Evolutionary conservation across 1,284 basidiomycete species (phyloP).

Genomic region (Entoloma clypeatum): DNA sequence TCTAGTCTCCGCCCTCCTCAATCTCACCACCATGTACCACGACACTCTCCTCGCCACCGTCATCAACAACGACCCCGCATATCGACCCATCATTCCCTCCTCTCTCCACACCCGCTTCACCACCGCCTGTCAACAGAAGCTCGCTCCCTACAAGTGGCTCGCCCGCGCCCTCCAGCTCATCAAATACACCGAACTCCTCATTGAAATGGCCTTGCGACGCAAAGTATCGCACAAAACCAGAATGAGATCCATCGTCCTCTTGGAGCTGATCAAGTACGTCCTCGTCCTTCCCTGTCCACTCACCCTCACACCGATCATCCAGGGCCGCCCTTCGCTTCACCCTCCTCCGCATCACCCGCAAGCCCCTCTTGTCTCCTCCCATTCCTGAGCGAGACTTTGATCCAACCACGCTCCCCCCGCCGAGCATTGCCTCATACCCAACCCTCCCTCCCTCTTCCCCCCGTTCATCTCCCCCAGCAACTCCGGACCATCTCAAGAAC

Average conservation of each 20-base stretch:
- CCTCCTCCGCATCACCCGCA: conserved; percentile 66
- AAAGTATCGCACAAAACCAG: conserved; percentile 56
- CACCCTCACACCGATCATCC: conserved; percentile 15
- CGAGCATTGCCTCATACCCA: conserved; percentile 51
- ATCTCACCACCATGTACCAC: conserved; percentile 81
- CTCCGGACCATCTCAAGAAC: conserved; percentile 74
- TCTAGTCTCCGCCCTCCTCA: conserved; percentile 68
- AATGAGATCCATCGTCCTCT: conserved; percentile 70
- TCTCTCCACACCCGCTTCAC: conserved; percentile 78
- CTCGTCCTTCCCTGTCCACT: conserved; percentile 2
- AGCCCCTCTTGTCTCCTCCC: conserved; percentile 71
- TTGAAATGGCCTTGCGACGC: conserved; percentile 83
- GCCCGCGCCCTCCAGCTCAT: conserved; percentile 72
- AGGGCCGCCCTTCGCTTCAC: conserved; percentile 73
- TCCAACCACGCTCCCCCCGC: conserved; percentile 58
- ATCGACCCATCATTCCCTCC: conserved; percentile 64
- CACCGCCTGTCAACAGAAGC: conserved; percentile 73
- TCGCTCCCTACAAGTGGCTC: conserved; percentile 68
- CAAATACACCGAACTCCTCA: conserved; percentile 73
- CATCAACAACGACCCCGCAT: conserved; percentile 57
- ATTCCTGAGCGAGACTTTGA: conserved; percentile 87
- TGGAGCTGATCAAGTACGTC: conserved; percentile 80
- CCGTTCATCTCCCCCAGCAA: conserved; percentile 47
- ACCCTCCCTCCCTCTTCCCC: conserved; percentile 56
- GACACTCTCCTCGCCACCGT: conserved; percentile 76